phyloP scores from a whole-genome alignment of 2,329 filamentous ascomycete species.

The Lecanicillium sp. region DNA sequence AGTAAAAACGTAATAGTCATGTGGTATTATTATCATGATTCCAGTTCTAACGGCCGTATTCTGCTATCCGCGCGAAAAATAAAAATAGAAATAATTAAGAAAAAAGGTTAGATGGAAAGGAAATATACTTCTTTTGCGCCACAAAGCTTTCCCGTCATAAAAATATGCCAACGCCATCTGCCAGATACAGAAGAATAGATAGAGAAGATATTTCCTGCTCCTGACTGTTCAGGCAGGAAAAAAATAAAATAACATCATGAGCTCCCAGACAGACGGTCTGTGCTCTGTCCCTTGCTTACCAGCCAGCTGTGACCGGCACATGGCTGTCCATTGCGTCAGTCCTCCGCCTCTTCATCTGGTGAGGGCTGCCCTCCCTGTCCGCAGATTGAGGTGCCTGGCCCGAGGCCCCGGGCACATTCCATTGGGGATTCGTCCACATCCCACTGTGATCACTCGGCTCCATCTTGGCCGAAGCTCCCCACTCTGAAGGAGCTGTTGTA shows the following conservation, averaged over 20 bases:
- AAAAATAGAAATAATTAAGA: too few species aligned
- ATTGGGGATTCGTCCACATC: slow-evolving; percentile 22
- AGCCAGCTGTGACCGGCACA: slow-evolving; percentile 22
- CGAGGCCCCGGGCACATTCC: slow-evolving; percentile 12
- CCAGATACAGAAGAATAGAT: too few species aligned
- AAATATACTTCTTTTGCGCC: too few species aligned
- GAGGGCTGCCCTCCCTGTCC: slow-evolving; percentile 25
- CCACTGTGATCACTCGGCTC: slow-evolving; percentile 20
- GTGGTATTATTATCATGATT: background rate
- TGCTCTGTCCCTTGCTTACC: background rate
- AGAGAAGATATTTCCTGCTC: too few species aligned
- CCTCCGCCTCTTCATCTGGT: slow-evolving; percentile 28
- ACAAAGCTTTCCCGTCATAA: background rate
- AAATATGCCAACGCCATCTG: too few species aligned
- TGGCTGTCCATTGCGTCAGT: slow-evolving; percentile 22
- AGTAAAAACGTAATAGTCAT: too few species aligned
- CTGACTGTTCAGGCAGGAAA: too few species aligned
- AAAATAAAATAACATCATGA: too few species aligned
- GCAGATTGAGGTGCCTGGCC: slow-evolving; percentile 4
- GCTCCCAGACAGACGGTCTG: too few species aligned
- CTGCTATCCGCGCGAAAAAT: too few species aligned
- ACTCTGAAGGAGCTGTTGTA: slow-evolving; percentile 20
- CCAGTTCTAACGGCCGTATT: slow-evolving; percentile 18
- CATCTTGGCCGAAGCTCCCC: slow-evolving; percentile 20
- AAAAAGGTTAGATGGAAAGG: too few species aligned